Conservation (phyloP, 371 early-diverging fungal genomes). For the Mortierella sp. region DNA sequence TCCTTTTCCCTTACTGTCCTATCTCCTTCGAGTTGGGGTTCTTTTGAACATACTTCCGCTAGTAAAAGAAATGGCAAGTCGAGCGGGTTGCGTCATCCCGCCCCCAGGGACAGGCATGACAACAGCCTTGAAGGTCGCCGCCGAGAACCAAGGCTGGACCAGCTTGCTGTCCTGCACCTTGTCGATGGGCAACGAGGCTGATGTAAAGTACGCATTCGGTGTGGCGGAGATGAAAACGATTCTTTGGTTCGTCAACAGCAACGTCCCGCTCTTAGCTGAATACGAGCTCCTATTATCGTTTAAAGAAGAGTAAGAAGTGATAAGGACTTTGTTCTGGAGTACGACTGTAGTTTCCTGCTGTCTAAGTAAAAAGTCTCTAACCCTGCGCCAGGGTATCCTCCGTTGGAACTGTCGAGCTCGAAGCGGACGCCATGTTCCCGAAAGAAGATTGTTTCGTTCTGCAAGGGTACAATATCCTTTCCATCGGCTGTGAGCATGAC, state of each 20-base stretch:
- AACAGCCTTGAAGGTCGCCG: constrained; percentile 47
- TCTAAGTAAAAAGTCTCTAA: neutral
- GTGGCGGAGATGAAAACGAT: constrained; percentile 36
- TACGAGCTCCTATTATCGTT: constrained; percentile 23
- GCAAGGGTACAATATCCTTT: constrained; percentile 51
- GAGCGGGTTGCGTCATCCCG: constrained; percentile 42
- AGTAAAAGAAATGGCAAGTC: constrained; percentile 42
- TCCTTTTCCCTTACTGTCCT: too few species aligned
- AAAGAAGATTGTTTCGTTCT: constrained; percentile 43
- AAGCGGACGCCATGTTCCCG: constrained; percentile 39
- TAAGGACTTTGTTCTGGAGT: neutral
- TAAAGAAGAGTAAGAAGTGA: neutral
- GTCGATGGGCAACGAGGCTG: constrained; percentile 47
- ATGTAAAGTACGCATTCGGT: constrained; percentile 35
- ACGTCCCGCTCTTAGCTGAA: constrained; percentile 33
- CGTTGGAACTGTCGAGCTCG: constrained; percentile 52
- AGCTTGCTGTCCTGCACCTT: constrained; percentile 53
- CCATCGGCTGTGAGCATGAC: constrained; percentile 47
- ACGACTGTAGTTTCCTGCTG: neutral
- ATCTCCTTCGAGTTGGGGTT: neutral
- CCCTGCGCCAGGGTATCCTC: constrained; percentile 59
- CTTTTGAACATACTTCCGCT: constrained; percentile 27
- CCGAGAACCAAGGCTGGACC: constrained; percentile 51
- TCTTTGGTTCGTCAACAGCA: constrained; percentile 53
- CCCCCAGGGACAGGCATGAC: constrained; percentile 50